Evolutionary conservation across 208 protist species (phyloP).

Genomic region (Leishmania mexicana): DNA sequence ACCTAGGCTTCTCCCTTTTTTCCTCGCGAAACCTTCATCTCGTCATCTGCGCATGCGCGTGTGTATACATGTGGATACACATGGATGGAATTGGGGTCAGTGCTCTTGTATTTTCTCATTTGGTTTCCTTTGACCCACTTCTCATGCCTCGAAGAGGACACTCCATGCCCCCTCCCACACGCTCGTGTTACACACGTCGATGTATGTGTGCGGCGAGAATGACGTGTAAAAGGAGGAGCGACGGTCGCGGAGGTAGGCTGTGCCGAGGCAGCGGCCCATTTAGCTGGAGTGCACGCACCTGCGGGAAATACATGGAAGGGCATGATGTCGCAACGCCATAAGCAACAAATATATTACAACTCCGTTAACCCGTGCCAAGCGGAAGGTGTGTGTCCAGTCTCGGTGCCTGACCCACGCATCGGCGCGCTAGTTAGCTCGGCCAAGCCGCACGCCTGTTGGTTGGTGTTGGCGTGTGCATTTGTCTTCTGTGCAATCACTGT

Average conservation of each 20-base stretch:
- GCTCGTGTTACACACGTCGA: background rate
- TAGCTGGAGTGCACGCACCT: background rate
- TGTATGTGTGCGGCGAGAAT: background rate
- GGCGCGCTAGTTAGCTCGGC: background rate
- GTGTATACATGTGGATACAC: background rate
- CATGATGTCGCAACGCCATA: background rate
- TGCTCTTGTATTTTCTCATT: background rate
- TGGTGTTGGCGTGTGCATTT: background rate
- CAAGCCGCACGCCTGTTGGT: background rate
- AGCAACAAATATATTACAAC: background rate
- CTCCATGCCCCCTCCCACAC: background rate
- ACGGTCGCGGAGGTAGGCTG: background rate
- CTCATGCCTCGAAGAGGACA: background rate
- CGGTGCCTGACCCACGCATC: background rate
- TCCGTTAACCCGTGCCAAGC: background rate
- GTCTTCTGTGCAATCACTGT: background rate
- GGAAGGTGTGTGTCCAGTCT: background rate
- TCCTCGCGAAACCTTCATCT: background rate
- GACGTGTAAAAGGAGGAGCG: background rate
- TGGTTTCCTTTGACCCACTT: background rate
- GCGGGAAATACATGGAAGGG: background rate
- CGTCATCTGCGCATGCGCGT: background rate
- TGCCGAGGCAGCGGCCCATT: background rate
- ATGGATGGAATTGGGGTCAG: background rate
- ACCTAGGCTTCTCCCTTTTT: background rate